phyloP scores from a whole-genome alignment of 768 basidiomycete species.

The Amanita brunnescens region DNA sequence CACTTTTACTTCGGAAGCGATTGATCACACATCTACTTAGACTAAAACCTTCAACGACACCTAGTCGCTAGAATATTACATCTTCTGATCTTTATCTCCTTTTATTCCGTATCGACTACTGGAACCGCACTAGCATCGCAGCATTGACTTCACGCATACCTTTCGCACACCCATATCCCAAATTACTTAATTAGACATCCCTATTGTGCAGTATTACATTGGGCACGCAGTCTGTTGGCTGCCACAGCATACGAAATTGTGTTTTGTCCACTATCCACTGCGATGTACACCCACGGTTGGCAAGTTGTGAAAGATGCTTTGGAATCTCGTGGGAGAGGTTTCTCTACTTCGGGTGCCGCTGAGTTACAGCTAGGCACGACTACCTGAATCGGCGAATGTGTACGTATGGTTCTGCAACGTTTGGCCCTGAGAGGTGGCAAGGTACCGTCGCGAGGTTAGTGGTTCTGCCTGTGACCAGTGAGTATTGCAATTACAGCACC shows the following conservation, averaged over 20 bases:
- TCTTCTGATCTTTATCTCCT: not conserved
- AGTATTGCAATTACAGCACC: not conserved
- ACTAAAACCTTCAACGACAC: not conserved
- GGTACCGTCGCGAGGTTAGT: not conserved
- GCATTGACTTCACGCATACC: not conserved
- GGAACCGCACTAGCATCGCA: slow-evolving; percentile 2
- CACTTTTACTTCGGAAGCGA: not conserved
- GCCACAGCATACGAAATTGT: not conserved
- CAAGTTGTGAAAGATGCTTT: too few species aligned
- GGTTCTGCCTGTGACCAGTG: too few species aligned
- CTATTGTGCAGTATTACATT: not conserved
- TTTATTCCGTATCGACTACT: not conserved
- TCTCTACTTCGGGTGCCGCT: not conserved
- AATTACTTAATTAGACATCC: not conserved
- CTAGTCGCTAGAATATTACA: not conserved
- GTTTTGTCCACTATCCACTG: not conserved
- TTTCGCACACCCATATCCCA: not conserved
- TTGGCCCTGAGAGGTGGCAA: not conserved
- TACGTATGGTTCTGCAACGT: not conserved
- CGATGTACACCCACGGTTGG: too few species aligned
- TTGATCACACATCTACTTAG: not conserved
- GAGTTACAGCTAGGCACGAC: not conserved
- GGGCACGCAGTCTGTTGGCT: not conserved
- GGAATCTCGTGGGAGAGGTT: too few species aligned
- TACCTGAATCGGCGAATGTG: not conserved